Base-by-base conservation (phyloP, 2,329 filamentous ascomycete species). In the Cladosporium oxysporum region DNA sequence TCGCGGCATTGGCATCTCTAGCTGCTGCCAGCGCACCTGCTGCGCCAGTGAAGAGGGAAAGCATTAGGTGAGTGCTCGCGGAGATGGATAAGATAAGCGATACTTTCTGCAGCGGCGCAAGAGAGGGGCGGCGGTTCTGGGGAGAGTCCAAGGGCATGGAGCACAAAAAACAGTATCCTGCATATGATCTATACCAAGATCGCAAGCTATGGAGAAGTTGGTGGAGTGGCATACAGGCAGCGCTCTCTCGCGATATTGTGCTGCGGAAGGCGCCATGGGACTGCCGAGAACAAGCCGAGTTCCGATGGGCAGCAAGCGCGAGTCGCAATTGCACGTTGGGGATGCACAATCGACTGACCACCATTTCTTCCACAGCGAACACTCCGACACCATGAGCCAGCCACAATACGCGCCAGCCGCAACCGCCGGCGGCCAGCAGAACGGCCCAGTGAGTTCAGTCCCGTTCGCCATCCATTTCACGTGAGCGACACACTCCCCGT, bases 351-450 rank as follows among this genome's bases (percentile, higher is more conserved):
- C 33, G 50, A 55, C 60, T 62, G 60, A 62, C 41, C 41, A 47
- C 44, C 21, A 33, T 62, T 63, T 53, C 60, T 52, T 28, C 59
- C 28, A 62, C 59, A 52, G 44, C 59, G 33, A 35, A 33, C 55
- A 41, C 33, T 57, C 63, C 55, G 79, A 80, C 78, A 84, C 79
- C 76, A 85, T 87, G 82, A 86, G 82, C 71, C 87, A 86, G 76
- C 83, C 85, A 72, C 88, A 86, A 69, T 86, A 87, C 70, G 88
- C 88, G 55, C 87, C 88, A 58, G 87, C 87, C 67, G 86, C 86
- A 49, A 89, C 88, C 49, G 85, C 87, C 68, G 87, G 86, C 70
- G 88, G 88, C 62, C 86, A 88, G 75, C 85, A 84, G 69, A 84
- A 83, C 72, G 83, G 83, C 70, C 84, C 84, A 76, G 84, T 87